These are phyloP conservation scores for Talaromyces adpressus DNA, from an alignment of 495 filamentous ascomycete genomes.

Conservation along the genomic window DNA sequence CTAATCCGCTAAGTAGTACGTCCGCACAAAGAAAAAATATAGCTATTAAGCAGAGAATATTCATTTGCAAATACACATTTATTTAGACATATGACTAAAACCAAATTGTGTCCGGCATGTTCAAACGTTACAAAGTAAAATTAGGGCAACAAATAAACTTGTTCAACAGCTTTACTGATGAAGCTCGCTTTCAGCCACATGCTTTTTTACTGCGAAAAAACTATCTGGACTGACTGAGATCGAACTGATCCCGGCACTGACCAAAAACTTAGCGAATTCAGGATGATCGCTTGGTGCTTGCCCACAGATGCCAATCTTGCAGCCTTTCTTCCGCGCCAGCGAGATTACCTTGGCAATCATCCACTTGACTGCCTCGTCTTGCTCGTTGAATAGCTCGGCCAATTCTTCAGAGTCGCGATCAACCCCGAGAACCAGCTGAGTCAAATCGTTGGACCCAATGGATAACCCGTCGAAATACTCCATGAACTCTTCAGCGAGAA, in stretches of 20 bases:
- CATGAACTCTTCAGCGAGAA: conserved; percentile 22
- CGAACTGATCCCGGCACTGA: conserved; percentile 8
- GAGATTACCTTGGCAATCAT: conserved; percentile 26
- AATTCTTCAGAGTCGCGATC: conserved; percentile 29
- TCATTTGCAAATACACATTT: too few species aligned
- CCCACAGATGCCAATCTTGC: conserved; percentile 29
- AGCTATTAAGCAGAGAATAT: too few species aligned
- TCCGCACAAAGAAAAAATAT: too few species aligned
- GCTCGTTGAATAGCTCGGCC: conserved; percentile 25
- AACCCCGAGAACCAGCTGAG: conserved; percentile 28
- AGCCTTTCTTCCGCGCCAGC: conserved; percentile 15
- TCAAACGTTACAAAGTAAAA: too few species aligned
- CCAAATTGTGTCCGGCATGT: too few species aligned
- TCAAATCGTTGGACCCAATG: conserved; percentile 33
- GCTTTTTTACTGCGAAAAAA: too few species aligned
- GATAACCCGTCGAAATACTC: conserved; percentile 31
- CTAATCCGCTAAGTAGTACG: too few species aligned
- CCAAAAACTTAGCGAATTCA: conserved; percentile 25
- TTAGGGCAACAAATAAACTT: too few species aligned
- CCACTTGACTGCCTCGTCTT: conserved; percentile 29
- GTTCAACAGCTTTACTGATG: too few species aligned
- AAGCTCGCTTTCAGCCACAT: too few species aligned
- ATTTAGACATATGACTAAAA: too few species aligned
- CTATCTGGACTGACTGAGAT: too few species aligned
- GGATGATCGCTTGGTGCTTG: conserved; percentile 31